Base-by-base conservation (phyloP, 2,329 filamentous ascomycete genomes). In the Exserohilum rostratum region DNA sequence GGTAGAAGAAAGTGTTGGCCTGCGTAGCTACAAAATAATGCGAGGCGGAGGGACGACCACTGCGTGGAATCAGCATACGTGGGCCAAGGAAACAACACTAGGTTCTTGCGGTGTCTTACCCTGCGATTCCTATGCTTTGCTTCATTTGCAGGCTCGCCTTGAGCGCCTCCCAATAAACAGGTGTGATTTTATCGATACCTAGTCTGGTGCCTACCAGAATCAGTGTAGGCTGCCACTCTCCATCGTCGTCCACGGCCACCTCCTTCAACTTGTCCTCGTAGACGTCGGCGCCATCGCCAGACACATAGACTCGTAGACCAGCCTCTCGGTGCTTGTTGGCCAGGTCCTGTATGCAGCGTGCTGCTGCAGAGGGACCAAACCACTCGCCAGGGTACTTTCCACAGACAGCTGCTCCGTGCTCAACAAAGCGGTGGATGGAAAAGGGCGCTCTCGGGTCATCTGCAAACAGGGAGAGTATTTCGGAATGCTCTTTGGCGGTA, bases 281-380 rank as follows among this genome's bases (percentile, higher is more conserved):
- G 6, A 99, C 90, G 69, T 98, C 93, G 1, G 91, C 88, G 11
- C 91, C 90, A 66, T 97, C 92, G 6, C 90, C 91, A 0, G 92
- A 96, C 2, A 93, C 87, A 68, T 98, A 98, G 9, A 98, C 91
- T 39, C 87, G 85, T 11, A 98, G 78, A 1, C 82, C 83, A 4
- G 84, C 80, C 44, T 86, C 80, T 48, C 80, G 74, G 61, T 88
- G 83, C 57, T 85, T 81, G 55, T 88, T 88, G 20, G 87, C 86
- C 33, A 99, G 80, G 17, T 90, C 90, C 74, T 95, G 89, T 63
- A 99, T 97, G 74, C 95, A 98, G 52, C 89, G 87, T 42, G 95
- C 93, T 9, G 95, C 96, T 6, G 95, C 95, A 15, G 92, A 97
- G n/a, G 95, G 95, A 0, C 95, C 95, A 77, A 99, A 99, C 95